These are phyloP conservation scores for Claviceps sorghi DNA, from an alignment of 2,329 filamentous ascomycete species.

Conservation along the genomic window DNA sequence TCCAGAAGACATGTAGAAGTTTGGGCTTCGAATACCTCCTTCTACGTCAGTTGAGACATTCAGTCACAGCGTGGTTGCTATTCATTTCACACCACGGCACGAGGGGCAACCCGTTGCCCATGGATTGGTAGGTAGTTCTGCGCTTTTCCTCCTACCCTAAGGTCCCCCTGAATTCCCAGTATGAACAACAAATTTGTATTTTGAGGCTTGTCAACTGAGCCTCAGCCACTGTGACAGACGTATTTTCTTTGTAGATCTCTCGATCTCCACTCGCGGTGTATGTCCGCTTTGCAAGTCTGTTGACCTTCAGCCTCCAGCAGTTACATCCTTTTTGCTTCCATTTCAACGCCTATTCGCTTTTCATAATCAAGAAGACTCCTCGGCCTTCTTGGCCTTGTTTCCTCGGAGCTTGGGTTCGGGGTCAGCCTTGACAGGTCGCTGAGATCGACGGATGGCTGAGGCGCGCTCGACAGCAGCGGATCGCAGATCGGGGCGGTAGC, in stretches of 20 bases:
- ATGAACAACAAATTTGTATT: neutral
- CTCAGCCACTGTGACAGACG: neutral
- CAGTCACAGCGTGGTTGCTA: neutral
- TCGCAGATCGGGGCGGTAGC: slow-evolving; percentile 73
- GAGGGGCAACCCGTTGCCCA: neutral
- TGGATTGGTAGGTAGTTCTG: neutral
- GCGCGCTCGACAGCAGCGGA: slow-evolving; percentile 70
- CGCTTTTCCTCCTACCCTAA: neutral
- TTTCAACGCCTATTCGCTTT: neutral
- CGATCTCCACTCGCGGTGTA: neutral
- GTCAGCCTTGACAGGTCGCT: slow-evolving; percentile 63
- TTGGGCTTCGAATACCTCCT: neutral
- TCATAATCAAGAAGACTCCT: slow-evolving; percentile 21
- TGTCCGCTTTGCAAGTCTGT: neutral
- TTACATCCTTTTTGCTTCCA: neutral
- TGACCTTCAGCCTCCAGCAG: neutral
- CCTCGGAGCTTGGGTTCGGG: slow-evolving; percentile 65
- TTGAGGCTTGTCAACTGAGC: neutral
- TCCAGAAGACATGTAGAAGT: neutral
- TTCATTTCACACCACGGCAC: neutral
- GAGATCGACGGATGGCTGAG: slow-evolving; percentile 67
- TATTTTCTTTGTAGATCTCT: neutral
- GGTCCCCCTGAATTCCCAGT: neutral
- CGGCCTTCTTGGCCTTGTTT: slow-evolving; percentile 62
- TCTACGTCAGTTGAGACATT: neutral